Evolutionary conservation across 2,329 filamentous ascomycete genomes (phyloP).

Genomic region (Aphanocladium album): DNA sequence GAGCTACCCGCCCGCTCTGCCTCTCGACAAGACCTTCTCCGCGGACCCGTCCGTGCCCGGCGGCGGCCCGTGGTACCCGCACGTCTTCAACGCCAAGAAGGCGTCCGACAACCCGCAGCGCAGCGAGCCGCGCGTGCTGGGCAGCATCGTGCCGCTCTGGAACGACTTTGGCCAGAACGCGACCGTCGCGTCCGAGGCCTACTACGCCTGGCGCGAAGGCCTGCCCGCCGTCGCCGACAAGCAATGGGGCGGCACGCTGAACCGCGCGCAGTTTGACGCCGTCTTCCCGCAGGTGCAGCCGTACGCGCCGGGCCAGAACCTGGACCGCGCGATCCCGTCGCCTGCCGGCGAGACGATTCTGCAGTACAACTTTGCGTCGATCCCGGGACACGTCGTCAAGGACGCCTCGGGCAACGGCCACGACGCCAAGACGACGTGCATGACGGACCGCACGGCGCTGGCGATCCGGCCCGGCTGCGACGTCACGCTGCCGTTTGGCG

Average conservation of each 20-base stretch:
- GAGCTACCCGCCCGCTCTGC: slow-evolving; percentile 41
- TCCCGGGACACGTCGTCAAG: not conserved
- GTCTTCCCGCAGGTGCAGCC: slow-evolving; percentile 16
- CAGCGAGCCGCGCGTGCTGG: slow-evolving; percentile 16
- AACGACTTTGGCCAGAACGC: slow-evolving; percentile 22
- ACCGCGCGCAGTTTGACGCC: slow-evolving; percentile 1
- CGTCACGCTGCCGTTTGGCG: slow-evolving; percentile 40
- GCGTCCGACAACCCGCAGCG: slow-evolving; percentile 16
- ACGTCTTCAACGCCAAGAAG: slow-evolving; percentile 19
- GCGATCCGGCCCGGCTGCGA: slow-evolving; percentile 32
- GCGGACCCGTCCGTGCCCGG: slow-evolving; percentile 14
- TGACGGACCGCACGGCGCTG: slow-evolving; percentile 23
- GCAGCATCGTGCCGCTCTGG: slow-evolving; percentile 21
- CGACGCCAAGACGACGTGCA: slow-evolving; percentile 32
- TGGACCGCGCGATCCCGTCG: slow-evolving; percentile 17
- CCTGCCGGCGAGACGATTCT: slow-evolving; percentile 14
- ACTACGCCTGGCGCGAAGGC: slow-evolving; percentile 20
- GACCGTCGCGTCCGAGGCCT: slow-evolving; percentile 20
- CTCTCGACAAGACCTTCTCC: slow-evolving; percentile 34
- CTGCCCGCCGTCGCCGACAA: slow-evolving; percentile 21
- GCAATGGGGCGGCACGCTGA: slow-evolving; percentile 21
- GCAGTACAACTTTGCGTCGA: slow-evolving; percentile 3
- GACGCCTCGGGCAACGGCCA: slow-evolving; percentile 15
- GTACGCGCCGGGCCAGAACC: slow-evolving; percentile 18
- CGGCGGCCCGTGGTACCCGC: slow-evolving; percentile 16